Conservation (phyloP, 108 stramenopile genomes). For the Cyclotella kingstonii region DNA sequence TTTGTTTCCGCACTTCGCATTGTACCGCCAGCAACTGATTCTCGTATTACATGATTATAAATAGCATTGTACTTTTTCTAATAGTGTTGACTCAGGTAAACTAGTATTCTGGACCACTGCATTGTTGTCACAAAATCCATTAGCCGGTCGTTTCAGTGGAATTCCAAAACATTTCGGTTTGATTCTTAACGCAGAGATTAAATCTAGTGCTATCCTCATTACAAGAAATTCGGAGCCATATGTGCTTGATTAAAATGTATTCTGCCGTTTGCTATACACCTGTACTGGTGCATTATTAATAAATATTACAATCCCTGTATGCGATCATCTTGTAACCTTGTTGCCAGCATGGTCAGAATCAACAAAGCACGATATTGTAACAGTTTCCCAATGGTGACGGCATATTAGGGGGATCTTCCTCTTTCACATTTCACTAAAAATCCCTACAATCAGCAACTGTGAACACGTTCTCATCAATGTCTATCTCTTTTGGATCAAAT, state of each 20-base stretch:
- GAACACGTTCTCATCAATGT: not conserved
- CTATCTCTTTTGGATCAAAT: not conserved
- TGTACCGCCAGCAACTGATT: slow-evolving; percentile 38
- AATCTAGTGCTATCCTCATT: slow-evolving; percentile 30
- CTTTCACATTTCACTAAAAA: slow-evolving; percentile 26
- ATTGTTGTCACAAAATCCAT: slow-evolving; percentile 25
- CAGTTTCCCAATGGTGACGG: slow-evolving; percentile 38
- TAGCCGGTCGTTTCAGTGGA: slow-evolving; percentile 21
- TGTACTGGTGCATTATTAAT: slow-evolving; percentile 35
- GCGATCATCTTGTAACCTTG: slow-evolving; percentile 44
- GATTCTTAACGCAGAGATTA: too few species aligned
- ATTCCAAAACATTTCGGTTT: slow-evolving; percentile 36
- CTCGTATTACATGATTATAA: slow-evolving; percentile 36
- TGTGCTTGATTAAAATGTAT: slow-evolving; percentile 37
- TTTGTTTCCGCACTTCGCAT: slow-evolving; percentile 33
- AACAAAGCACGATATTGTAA: slow-evolving; percentile 23
- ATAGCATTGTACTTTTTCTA: slow-evolving; percentile 45
- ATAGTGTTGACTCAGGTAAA: too few species aligned
- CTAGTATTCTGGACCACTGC: too few species aligned
- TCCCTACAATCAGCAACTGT: not conserved
- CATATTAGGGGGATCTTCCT: slow-evolving; percentile 27
- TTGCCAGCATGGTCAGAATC: too few species aligned
- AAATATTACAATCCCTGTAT: slow-evolving; percentile 39
- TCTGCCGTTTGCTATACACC: slow-evolving; percentile 40
- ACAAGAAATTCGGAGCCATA: slow-evolving; percentile 48